phyloP scores from a whole-genome alignment of 2,329 filamentous ascomycete genomes.

The Rutstroemia sp. region DNA sequence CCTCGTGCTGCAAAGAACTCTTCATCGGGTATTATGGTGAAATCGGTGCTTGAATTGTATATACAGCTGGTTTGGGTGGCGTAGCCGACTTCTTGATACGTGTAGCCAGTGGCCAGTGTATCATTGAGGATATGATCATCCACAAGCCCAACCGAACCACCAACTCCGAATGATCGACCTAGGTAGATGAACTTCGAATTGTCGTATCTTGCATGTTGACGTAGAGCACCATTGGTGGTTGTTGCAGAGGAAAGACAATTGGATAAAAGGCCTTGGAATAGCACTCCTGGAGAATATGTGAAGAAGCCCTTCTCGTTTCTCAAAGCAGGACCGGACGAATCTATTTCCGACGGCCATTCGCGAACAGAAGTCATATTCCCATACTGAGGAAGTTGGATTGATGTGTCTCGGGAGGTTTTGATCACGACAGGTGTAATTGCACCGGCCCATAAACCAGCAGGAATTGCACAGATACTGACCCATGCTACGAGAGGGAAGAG shows the following conservation, averaged over 20 bases:
- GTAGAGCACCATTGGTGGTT: not conserved
- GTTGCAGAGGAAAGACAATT: not conserved
- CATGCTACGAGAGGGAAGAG: not conserved
- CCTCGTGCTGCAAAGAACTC: not conserved
- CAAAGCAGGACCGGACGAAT: not conserved
- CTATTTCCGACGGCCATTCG: not conserved
- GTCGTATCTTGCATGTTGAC: not conserved
- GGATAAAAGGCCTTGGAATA: not conserved
- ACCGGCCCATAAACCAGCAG: conserved; percentile 8
- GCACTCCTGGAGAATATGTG: not conserved
- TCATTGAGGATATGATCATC: not conserved
- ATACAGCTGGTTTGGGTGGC: conserved; percentile 29
- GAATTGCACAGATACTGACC: not conserved
- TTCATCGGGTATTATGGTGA: conserved; percentile 18
- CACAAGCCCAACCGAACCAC: not conserved
- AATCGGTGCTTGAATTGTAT: conserved; percentile 32
- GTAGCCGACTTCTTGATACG: conserved; percentile 32
- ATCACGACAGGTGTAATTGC: conserved; percentile 3
- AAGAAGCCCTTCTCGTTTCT: not conserved
- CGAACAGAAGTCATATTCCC: conserved; percentile 1
- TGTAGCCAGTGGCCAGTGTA: conserved; percentile 18
- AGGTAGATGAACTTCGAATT: not conserved
- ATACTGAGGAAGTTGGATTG: not conserved
- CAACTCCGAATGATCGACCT: not conserved
- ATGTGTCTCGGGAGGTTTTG: not conserved